Base-by-base conservation (phyloP, 2,329 filamentous ascomycete genomes). In the Neodidymelliopsis sp. region DNA sequence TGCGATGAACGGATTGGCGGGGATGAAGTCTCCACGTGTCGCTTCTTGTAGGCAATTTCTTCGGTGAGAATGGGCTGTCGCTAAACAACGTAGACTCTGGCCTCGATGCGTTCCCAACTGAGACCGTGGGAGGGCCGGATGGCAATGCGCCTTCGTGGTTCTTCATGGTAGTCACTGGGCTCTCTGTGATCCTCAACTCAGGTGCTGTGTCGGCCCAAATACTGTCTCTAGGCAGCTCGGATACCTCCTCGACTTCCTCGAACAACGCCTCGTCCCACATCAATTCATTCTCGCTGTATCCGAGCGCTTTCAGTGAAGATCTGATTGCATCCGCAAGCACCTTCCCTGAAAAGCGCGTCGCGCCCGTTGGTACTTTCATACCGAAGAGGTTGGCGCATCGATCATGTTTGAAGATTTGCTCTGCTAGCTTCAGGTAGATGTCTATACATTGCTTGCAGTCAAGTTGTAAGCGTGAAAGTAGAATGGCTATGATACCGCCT, bases 241-340 rank as follows among this genome's bases (percentile, higher is more conserved):
- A 54, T 6, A 35, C 33, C 6, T 70, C 65, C 16, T 62, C 60
- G 6, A 69, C 41, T 38, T 74, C 71, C 52, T 74, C 70, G 25
- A 74, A 74, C 1, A 74, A 53, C 1, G 65, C 66, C 34, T 73
- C 71, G 22, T 74, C 72, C 72, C 72, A 74, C 71, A 74, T 73
- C n/a, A 62, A 42, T 35, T 73, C 71, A 42, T 74, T 49, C 40
- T 71, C 64, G 20, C 61, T 49, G 30, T 70, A 74, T 8, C 61
- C 65, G 0, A 73, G 53, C 5, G 67, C 63, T 12, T 59, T 60
- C 16, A 74, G 55, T 0, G 70, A 63, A 2, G 57, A 44, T 44
- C 71, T 74, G 56, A 74, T 72, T 2, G 70, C 69, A 18, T 63
- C 60, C 35, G 72, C 72, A 0, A 74, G 60, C 7, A 73, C 69